Evolutionary conservation across 176 grass and related monocot genomes (phyloP), one percentile per base, ranked within the genome.

Genomic region (Guadua angustifolia): DNA sequence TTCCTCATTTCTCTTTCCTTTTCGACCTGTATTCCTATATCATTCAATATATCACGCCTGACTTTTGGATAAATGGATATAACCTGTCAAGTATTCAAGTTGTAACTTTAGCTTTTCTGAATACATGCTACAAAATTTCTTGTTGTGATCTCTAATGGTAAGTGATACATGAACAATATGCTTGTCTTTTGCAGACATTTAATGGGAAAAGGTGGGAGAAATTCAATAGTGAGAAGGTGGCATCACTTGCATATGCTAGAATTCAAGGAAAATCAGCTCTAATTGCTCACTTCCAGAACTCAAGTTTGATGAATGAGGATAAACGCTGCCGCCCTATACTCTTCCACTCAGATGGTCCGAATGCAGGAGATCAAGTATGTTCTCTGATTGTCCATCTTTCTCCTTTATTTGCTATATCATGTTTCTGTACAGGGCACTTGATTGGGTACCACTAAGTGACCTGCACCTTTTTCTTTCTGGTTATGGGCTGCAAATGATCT

Each of bases 201-300:
- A 86, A 94, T 65, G 95, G 95, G 26, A 93, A 98, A 88, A 93
- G 92, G 78, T 98, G 95, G 95, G 95, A 98, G 79, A 88, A 98
- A 40, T 98, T 98, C 62, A 98, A 98, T 70, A 98, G 95, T 58
- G 95, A 98, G 86, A 98, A 98, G 83, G 95, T 98, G 70, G 95
- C 95, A 55, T 91, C 92, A 75, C 90, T 98, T 78, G 95, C 95
- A 79, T 98, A 98, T 86, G 95, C 95, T 86, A 92, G 95, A 89
- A 98, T 98, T 52, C 95, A 98, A 75, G 95, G 95, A 50, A 94
- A 93, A 79, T 66, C 86, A 66, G 93, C 92, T 78, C 86, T 98
- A 69, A 69, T 98, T 78, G 74, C 88, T 84, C 95, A 98, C 85
- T 98, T 98, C 75, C 95, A 98, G 66, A 94, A 98, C 75, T 98